These are phyloP conservation scores for Glycine tomentella DNA, from an alignment of 306 rosid genomes.

Conservation along the genomic window DNA sequence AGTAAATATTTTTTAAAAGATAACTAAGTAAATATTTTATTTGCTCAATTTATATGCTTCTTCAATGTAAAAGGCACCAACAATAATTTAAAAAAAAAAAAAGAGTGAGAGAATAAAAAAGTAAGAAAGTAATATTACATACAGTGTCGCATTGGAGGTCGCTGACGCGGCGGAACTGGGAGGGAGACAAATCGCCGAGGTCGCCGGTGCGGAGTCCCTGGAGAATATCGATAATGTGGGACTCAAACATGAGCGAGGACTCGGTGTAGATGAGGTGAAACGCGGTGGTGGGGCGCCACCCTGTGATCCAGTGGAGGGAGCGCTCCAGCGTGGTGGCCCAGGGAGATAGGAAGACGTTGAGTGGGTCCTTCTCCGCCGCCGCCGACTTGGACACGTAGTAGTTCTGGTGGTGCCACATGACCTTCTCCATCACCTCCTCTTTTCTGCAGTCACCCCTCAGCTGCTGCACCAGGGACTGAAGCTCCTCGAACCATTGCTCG, in stretches of 20 bases:
- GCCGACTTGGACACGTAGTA: constrained; percentile 60
- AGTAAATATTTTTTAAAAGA: too few relatives aligned
- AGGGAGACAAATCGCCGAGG: constrained; percentile 83
- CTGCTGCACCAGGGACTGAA: constrained; percentile 49
- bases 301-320: constrained; percentile 80
- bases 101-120: too few relatives aligned
- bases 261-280: constrained; percentile 87
- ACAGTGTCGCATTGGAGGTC: constrained; percentile 79
- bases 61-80: too few relatives aligned
- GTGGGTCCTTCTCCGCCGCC: constrained; percentile 61
- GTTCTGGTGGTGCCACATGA: constrained; percentile 66
- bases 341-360: constrained; percentile 60
- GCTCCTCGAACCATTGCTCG: constrained; percentile 65
- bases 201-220: constrained; percentile 78
- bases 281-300: constrained; percentile 89
- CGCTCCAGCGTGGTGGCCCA: constrained; percentile 84
- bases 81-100: too few relatives aligned
- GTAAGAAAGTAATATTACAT: neutral
- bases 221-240: constrained; percentile 72
- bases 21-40: too few relatives aligned
- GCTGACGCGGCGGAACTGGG: constrained; percentile 74
- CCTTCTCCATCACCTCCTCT: constrained; percentile 54
- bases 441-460: neutral
- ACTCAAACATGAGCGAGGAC: constrained; percentile 77
- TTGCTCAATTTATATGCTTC: too few relatives aligned